These are phyloP conservation scores for Zalerion maritima DNA, from an alignment of 495 filamentous ascomycete species.

Conservation along the genomic window DNA sequence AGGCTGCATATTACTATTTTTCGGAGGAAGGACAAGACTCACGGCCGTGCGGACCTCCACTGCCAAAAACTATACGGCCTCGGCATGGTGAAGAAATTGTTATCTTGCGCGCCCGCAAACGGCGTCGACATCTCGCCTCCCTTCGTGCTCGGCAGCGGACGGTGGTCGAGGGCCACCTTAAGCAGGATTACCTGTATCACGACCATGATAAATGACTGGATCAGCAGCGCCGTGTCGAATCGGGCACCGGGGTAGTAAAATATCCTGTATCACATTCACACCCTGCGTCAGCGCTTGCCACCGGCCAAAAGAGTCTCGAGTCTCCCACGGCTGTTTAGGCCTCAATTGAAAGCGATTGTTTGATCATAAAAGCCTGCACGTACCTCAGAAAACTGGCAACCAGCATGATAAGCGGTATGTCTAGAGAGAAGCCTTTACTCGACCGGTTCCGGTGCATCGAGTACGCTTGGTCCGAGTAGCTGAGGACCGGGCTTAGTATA, in stretches of 20 bases:
- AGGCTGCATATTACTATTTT: no score
- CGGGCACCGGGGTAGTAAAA: slow-evolving; percentile 90
- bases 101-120: slow-evolving; percentile 40
- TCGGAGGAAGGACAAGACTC: slow-evolving; percentile 24
- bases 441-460: slow-evolving; percentile 69
- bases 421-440: slow-evolving; percentile 71
- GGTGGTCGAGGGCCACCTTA: slow-evolving; percentile 80
- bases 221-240: slow-evolving; percentile 64
- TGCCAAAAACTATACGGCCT: slow-evolving; percentile 91
- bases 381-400: slow-evolving; percentile 83
- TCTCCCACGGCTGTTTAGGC: slow-evolving; percentile 2
- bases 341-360: neutral
- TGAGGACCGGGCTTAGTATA: slow-evolving; percentile 68
- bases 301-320: slow-evolving; percentile 1
- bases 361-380: slow-evolving; percentile 11
- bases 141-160: slow-evolving; percentile 46
- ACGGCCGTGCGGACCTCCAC: slow-evolving; percentile 72
- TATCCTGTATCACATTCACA: slow-evolving; percentile 43
- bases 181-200: slow-evolving; percentile 66
- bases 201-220: slow-evolving; percentile 82
- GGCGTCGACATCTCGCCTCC: slow-evolving; percentile 40
- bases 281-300: no score
- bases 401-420: slow-evolving; percentile 97
- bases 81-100: slow-evolving; percentile 29
- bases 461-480: slow-evolving; percentile 83